These are phyloP conservation scores for Cercospora berteroae DNA, from an alignment of 2,329 filamentous ascomycete species.

Conservation along the genomic window DNA sequence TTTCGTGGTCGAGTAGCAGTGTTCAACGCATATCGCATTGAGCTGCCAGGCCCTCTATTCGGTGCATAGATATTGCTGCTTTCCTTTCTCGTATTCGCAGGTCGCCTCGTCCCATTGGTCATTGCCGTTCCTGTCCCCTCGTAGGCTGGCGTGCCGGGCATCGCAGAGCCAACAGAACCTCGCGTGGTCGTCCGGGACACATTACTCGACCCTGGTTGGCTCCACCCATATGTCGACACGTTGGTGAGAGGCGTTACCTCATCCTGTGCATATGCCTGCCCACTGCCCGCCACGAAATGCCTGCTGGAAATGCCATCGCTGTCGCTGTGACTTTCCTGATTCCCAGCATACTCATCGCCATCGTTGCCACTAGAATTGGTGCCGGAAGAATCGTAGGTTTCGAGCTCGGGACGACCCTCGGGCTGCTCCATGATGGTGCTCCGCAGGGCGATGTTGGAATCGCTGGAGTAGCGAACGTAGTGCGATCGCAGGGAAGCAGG, in stretches of 20 bases:
- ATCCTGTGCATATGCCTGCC: conserved; percentile 16
- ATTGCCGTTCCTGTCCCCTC: conserved; percentile 19
- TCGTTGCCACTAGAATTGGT: conserved; percentile 33
- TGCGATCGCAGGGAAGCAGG: conserved; percentile 14
- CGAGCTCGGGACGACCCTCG: conserved; percentile 32
- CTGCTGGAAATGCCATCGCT: conserved; percentile 29
- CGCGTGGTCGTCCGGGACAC: conserved; percentile 20
- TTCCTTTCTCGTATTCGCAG: conserved; percentile 47
- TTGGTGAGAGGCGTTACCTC: conserved; percentile 34
- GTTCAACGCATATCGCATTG: conserved; percentile 36
- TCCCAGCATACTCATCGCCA: conserved; percentile 24
- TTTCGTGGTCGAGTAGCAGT: conserved; percentile 51
- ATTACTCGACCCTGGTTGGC: conserved; percentile 16
- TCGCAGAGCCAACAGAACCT: conserved; percentile 6
- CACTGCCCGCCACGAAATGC: conserved; percentile 28
- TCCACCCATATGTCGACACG: conserved; percentile 34
- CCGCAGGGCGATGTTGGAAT: conserved; percentile 19
- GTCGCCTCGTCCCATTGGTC: conserved; percentile 34
- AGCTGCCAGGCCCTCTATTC: conserved; percentile 50
- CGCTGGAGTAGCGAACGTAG: conserved; percentile 27
- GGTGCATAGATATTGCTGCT: conserved; percentile 51
- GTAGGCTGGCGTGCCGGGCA: conserved; percentile 22
- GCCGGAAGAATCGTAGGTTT: conserved; percentile 35
- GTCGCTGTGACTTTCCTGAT: conserved; percentile 29
- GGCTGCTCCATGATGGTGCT: conserved; percentile 37